Evolutionary conservation across 129 eudicot species (phyloP), one percentile per base, ranked within the genome.

Genomic region (Flaveria sonorensis): DNA sequence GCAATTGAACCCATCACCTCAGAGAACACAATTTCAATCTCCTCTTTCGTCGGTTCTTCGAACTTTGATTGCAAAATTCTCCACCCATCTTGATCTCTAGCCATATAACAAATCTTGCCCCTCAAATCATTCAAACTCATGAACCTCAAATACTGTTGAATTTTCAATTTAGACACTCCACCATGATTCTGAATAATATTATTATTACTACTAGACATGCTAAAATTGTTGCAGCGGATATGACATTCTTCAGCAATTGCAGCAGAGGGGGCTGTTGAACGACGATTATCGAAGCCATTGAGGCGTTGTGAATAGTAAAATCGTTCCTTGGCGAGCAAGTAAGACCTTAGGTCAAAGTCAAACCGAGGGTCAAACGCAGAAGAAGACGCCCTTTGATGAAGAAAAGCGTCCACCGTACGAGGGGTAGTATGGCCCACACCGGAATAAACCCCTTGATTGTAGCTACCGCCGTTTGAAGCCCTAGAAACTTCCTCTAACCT

Each of bases 271-370:
- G 2, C 20, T 9, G 51, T 19, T 50, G 81, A 67, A 53, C 15
- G 9, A 21, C 26, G 62, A 8, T 39, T 77, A 39, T 23, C 36
- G 70, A 75, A 71, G 55, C 28, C 2, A 67, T 78, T 65, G 32
- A 71, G 57, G 1, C 16, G 77, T 62, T 71, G 68, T 11, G 46
- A 1, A 10, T 47, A 55, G 71, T 39, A 14, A 1, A 51, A 64
- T 66, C 78, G 80, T 87, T 87, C 74, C 90, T 84, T 90, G 92
- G 75, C 21, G 52, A 59, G 85, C 90, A 90, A 83, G 96, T 56
- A 76, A 87, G 83, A 45, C 70, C 53, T 48, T 14, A 74, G 79
- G 72, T 84, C 79, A 65, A 61, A 66, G 60, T 75, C 77, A 50
- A 40, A 18, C 69, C 46, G 23, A 18, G 67, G 69, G 80, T 77